phyloP scores from a whole-genome alignment of 495 filamentous ascomycete species.

The Podospora australis region DNA sequence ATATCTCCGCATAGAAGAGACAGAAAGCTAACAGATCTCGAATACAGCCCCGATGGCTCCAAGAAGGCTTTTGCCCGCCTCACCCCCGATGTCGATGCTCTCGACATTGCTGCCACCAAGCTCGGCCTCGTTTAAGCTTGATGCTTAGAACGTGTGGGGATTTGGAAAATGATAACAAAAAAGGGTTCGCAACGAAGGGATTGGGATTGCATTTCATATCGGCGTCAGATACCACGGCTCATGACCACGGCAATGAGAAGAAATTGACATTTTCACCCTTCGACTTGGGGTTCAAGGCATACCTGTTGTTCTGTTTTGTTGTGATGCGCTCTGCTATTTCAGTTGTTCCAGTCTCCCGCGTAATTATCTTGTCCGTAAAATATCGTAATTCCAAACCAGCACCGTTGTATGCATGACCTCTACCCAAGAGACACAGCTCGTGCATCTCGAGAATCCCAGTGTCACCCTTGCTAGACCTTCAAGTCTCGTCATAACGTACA shows the following conservation, averaged over 20 bases:
- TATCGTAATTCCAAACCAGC: no score
- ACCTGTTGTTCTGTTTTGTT: background rate
- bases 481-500: no score
- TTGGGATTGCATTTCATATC: slow-evolving; percentile 28
- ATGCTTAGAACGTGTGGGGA: slow-evolving; percentile 7
- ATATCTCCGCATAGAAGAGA: background rate
- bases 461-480: no score
- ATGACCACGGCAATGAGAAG: slow-evolving; percentile 28
- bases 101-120: slow-evolving; percentile 99
- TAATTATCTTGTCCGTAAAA: no score
- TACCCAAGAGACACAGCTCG: no score
- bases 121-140: slow-evolving; percentile 82
- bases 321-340: background rate
- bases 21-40: slow-evolving; percentile 2
- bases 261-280: slow-evolving; percentile 31
- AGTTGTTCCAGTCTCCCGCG: background rate
- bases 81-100: slow-evolving; percentile 92
- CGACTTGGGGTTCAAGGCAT: background rate
- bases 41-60: slow-evolving; percentile 74
- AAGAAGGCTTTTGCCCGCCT: slow-evolving; percentile 98
- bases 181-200: slow-evolving; percentile 17
- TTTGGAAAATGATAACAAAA: slow-evolving; percentile 14
- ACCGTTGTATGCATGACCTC: no score
- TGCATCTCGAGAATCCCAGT: no score
- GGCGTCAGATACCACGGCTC: slow-evolving; percentile 32